Evolutionary conservation across 306 rosid species (phyloP).

Genomic region (Glycine soja): DNA sequence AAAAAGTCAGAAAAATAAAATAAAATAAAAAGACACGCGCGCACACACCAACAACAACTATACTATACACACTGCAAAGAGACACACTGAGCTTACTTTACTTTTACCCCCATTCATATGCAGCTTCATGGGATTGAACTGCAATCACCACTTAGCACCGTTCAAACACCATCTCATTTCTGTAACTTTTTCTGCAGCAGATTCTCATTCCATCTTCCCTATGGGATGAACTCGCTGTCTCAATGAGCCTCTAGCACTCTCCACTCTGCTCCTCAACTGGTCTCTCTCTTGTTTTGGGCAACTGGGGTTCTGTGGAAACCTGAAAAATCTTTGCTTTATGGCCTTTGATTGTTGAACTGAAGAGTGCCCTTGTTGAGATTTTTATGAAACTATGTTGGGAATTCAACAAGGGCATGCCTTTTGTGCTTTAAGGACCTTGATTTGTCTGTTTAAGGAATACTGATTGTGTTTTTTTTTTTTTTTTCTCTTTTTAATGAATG

Average conservation of each 20-base stretch:
- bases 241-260: slow-evolving; percentile 44
- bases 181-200: slow-evolving; percentile 46
- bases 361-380: slow-evolving; percentile 15
- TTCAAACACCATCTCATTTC: slow-evolving; percentile 44
- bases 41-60: background rate
- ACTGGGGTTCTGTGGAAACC: slow-evolving; percentile 35
- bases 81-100: slow-evolving; percentile 41
- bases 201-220: slow-evolving; percentile 40
- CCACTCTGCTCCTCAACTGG: slow-evolving; percentile 33
- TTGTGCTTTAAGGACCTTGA: slow-evolving; percentile 33
- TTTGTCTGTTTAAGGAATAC: slow-evolving; percentile 23
- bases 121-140: slow-evolving; percentile 49
- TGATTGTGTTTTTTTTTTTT: background rate
- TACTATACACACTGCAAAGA: slow-evolving; percentile 18
- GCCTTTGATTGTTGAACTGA: slow-evolving; percentile 32
- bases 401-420: background rate
- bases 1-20: background rate
- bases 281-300: slow-evolving; percentile 41
- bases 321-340: slow-evolving; percentile 41
- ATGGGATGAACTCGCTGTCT: slow-evolving; percentile 25
- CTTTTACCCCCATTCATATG: slow-evolving; percentile 44
- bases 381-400: background rate
- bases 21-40: slow-evolving; percentile 30
- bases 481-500: background rate
- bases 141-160: slow-evolving; percentile 39